phyloP scores from a whole-genome alignment of 331 rosid genomes.

The Pyrus hybrid region DNA sequence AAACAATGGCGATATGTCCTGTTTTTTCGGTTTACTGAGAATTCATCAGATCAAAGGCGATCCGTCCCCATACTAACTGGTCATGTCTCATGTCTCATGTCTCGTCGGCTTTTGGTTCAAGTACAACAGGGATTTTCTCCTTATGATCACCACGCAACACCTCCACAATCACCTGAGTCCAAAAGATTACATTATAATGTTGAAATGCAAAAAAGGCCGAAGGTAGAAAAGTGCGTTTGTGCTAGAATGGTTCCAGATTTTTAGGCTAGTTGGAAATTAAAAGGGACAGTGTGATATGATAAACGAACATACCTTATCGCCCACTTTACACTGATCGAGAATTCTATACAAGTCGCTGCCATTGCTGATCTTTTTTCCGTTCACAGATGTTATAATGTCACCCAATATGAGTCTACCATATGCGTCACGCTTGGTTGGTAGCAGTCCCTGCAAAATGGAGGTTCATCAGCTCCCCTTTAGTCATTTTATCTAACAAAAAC shows the following conservation, averaged over 20 bases:
- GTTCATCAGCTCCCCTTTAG: constrained; percentile 1
- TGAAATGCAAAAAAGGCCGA: not conserved
- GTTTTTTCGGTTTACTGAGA: not conserved
- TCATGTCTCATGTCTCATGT: constrained; percentile 29
- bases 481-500: constrained; percentile 1
- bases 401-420: constrained; percentile 95
- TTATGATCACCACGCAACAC: constrained; percentile 90
- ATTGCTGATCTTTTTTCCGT: constrained; percentile 65
- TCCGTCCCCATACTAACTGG: constrained; percentile 11
- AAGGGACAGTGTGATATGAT: not conserved
- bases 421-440: constrained; percentile 75
- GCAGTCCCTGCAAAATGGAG: constrained; percentile 53
- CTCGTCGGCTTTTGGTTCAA: constrained; percentile 89
- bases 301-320: constrained; percentile 59
- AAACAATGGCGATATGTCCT: constrained; percentile 10
- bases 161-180: constrained; percentile 63
- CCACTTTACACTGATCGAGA: constrained; percentile 91
- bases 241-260: not conserved
- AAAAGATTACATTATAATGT: not conserved
- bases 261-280: not conserved
- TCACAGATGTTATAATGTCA: constrained; percentile 85
- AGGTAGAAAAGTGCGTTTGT: not conserved
- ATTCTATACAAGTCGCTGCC: constrained; percentile 97
- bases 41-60: not conserved
- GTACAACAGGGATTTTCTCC: constrained; percentile 78